Evolutionary conservation across 78 protist genomes (phyloP), one percentile per base, ranked within the genome.

Genomic region (Dictyostelium brefeldianum): DNA sequence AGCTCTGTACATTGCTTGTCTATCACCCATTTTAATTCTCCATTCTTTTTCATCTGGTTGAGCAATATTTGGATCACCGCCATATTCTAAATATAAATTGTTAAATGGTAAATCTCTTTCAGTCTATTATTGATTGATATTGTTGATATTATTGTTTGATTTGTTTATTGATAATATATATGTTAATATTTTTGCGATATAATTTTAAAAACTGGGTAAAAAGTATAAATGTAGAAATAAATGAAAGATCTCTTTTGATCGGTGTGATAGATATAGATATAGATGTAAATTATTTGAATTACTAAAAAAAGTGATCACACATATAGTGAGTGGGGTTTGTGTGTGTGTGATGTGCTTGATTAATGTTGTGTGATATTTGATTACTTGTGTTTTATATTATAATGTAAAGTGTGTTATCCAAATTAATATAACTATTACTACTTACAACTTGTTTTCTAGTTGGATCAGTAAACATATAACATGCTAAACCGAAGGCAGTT

Each of bases 51-150:
- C 83, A 65, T 74, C 62, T 87, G 83, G 83, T 3, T 36, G 43
- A 48, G 22, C 36, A 27, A 75, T 57, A 29, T 87, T 48, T 29
- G 92, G 92, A 51, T 87, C 92, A n/a, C 82, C 92, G n/a, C 92
- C 92, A 87, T 87, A 87, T 29, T 87, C 92, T 31, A 87, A 71
- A 84, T 87, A 87, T 59, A 87, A 71, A 50, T 87, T 74, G 43
- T 87, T 64, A 43, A 87, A 87, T 77, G 92, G 92, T 59, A 87
- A 64, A 87, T 87, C 92, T 87, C 92, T 87, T 77, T 87, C 92
- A 31, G 78, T 81, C 92, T 87, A n/a, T 36, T 2, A 36, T 36
- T 36, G 43, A 36, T 36, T 36, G 43, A 36, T 36, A 36, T 36
- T 36, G 2, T 36, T 36, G 2, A 36, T 36, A 36, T 36, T 36